Evolutionary conservation across 352 stramenopile species (phyloP), one percentile per base, ranked within the genome.

Genomic region (Thraustochytrium sp.): DNA sequence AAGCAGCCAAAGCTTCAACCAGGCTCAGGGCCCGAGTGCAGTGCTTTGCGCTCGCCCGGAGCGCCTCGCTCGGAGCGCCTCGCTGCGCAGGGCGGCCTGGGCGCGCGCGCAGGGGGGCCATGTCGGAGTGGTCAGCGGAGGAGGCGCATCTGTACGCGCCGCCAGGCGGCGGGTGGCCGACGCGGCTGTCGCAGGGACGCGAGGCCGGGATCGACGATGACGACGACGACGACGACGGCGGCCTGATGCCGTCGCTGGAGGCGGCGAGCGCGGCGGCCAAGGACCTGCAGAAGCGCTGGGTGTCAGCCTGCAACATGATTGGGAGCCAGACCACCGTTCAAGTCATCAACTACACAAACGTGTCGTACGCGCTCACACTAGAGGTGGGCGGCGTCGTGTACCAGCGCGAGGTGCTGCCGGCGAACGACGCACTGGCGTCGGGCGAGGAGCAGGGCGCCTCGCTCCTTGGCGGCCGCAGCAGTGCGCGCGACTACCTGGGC

Each of bases 311-410:
- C 65, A 77, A 77, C 46, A 40, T 26, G 49, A 62, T 77, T 31
- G 65, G 65, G 46, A 77, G 37, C 31, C 65, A 77, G 37, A 62
- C 42, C 13, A 34, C 13, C 40, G 64, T 77, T 36, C 36, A 23
- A 16, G 65, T 77, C n/a, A 62, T 21, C 42, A 77, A 77, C 42
- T 77, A 77, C 65, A 77, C 65, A 13, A 36, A 26, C 5, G 42
- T 77, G 11, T 72, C 59, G 59, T 72, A 72, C 40, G 59, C 59
- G 34, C 40, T 72, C 36, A 72, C 59, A 31, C 59, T 72, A 11
- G 59, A 72, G 59, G 59, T 72, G 16, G 59, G 59, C 23, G 59
- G 59, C 59, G 9, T 72, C 36, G 59, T 72, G 18, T 72, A 72
- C 40, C 59, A 72, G 59, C 59, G 59, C 26, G 59, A 72, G 26